These are phyloP conservation scores for Starmera amethionina DNA, from an alignment of 805 yeast genomes.

Conservation along the genomic window DNA sequence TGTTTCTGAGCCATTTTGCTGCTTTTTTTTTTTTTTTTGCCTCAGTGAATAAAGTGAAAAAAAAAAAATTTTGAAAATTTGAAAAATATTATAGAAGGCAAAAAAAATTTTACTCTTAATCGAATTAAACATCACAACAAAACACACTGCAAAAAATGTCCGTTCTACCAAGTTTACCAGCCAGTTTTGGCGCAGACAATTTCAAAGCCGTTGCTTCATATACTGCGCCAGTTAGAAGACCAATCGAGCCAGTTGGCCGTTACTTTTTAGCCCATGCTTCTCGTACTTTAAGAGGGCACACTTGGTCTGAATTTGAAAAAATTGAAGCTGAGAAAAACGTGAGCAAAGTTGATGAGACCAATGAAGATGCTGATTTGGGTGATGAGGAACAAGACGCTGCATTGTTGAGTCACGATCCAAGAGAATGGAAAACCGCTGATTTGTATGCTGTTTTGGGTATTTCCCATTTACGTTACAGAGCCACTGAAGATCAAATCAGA, in stretches of 20 bases:
- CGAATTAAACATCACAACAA: background rate
- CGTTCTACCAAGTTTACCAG: conserved; percentile 42
- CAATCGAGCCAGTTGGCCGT: conserved; percentile 95
- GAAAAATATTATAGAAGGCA: background rate
- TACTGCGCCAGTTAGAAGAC: conserved; percentile 60
- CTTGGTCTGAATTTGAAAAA: conserved; percentile 96
- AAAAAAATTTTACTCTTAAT: background rate
- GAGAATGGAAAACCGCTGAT: conserved; percentile 97
- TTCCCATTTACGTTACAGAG: conserved; percentile 81
- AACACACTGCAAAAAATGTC: conserved; percentile 20
- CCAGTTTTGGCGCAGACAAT: conserved; percentile 38
- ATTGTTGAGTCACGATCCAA: conserved; percentile 82
- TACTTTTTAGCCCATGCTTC: conserved; percentile 94
- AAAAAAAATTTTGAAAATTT: background rate
- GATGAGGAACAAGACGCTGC: conserved; percentile 62
- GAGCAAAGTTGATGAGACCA: conserved; percentile 51
- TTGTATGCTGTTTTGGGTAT: conserved; percentile 94
- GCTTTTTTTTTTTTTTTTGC: background rate
- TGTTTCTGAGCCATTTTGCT: conserved; percentile 24
- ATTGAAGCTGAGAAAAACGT: conserved; percentile 87
- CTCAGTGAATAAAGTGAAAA: background rate
- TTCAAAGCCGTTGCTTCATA: conserved; percentile 41
- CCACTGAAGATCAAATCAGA: conserved; percentile 88
- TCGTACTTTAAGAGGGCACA: conserved; percentile 91
- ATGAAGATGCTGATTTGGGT: conserved; percentile 48